These are phyloP conservation scores for Leersia perrieri DNA, from an alignment of 176 grass and related monocot species.

Conservation along the genomic window DNA sequence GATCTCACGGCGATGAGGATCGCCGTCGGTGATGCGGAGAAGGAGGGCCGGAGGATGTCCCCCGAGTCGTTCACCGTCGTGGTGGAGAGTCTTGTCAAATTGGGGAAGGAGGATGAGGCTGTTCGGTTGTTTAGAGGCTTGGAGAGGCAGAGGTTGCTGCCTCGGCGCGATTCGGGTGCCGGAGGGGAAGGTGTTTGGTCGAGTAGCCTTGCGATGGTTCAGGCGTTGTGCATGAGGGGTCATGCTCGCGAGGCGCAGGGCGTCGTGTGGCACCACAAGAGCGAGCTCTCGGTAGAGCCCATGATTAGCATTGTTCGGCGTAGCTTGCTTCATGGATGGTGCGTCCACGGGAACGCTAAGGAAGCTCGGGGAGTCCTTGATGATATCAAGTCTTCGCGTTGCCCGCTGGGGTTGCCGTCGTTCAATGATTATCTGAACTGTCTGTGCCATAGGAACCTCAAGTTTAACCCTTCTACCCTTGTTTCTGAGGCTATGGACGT, in stretches of 20 bases:
- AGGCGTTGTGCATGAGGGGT: slow-evolving; percentile 57
- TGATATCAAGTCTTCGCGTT: slow-evolving; percentile 48
- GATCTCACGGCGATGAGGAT: slow-evolving; percentile 57
- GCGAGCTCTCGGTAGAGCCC: slow-evolving; percentile 31
- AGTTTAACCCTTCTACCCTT: slow-evolving; percentile 69
- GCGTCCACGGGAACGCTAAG: slow-evolving; percentile 51
- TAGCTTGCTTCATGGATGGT: slow-evolving; percentile 67
- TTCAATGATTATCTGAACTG: slow-evolving; percentile 62
- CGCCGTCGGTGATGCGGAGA: slow-evolving; percentile 24
- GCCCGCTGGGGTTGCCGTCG: slow-evolving; percentile 33
- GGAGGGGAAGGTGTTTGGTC: slow-evolving; percentile 35
- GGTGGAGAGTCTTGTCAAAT: slow-evolving; percentile 46
- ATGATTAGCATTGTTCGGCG: slow-evolving; percentile 42
- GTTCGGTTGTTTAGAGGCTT: slow-evolving; percentile 53
- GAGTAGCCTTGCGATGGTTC: slow-evolving; percentile 47
- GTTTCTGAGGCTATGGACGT: slow-evolving; percentile 57
- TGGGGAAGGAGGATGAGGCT: slow-evolving; percentile 47
- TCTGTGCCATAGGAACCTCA: slow-evolving; percentile 62
- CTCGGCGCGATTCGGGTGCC: background rate
- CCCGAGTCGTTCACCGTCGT: slow-evolving; percentile 49
- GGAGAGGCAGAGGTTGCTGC: slow-evolving; percentile 40
- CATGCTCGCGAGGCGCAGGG: slow-evolving; percentile 48
- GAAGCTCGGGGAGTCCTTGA: slow-evolving; percentile 55
- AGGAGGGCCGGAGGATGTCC: slow-evolving; percentile 40
- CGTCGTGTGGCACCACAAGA: slow-evolving; percentile 61